phyloP scores from a whole-genome alignment of 164 flowering plant species.

The Sedum album region DNA sequence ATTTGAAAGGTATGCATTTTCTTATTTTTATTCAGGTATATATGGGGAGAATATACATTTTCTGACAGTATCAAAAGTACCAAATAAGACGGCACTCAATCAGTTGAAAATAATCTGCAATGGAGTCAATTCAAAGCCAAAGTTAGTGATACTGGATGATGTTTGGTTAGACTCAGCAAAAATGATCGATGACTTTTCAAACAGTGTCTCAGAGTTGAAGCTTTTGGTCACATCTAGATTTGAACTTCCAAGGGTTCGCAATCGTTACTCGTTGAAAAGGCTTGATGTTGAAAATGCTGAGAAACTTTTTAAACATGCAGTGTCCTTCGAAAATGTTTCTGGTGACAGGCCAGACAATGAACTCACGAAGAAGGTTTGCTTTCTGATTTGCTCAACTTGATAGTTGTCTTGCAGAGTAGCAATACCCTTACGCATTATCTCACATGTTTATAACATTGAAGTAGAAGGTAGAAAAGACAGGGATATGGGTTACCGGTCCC shows the following conservation, averaged over 20 bases:
- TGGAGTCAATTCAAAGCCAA: conserved; percentile 10
- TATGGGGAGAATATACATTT: conserved; percentile 15
- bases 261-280: conserved; percentile 16
- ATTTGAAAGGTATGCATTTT: neutral
- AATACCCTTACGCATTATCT: neutral
- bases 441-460: neutral
- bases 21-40: conserved; percentile 10
- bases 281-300: conserved; percentile 25
- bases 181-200: conserved; percentile 16
- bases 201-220: conserved; percentile 18
- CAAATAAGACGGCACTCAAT: conserved; percentile 12
- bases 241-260: conserved; percentile 20
- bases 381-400: neutral
- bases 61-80: conserved; percentile 15
- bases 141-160: conserved; percentile 35
- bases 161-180: conserved; percentile 23
- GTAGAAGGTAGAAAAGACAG: neutral
- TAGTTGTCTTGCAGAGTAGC: neutral
- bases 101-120: conserved; percentile 10
- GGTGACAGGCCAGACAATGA: conserved; percentile 12
- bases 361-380: conserved; percentile 15
- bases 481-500: neutral
- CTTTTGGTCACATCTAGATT: conserved; percentile 41
- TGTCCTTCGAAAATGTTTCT: conserved; percentile 13
- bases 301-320: conserved; percentile 24